A percentile compares a stretch with the other conserved stretches of the same genome.
Evolutionary conservation across 208 protist species (phyloP).

Genomic region (Trypanosoma rangeli): DNA sequence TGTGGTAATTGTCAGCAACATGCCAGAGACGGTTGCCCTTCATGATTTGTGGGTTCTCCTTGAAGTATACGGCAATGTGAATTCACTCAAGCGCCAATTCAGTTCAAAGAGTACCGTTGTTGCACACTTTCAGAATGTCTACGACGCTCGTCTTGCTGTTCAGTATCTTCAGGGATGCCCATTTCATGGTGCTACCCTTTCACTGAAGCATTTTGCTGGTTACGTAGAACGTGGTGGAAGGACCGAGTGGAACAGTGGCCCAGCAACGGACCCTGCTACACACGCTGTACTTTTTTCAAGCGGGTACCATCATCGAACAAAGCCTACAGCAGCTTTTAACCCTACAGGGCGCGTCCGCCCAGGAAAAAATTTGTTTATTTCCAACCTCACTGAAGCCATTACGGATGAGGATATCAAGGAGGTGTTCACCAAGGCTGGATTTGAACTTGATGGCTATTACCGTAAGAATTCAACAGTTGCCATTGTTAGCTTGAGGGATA

Average conservation of each 20-base stretch:
- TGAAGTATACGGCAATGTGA: conserved; percentile 90
- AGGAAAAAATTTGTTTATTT: conserved; percentile 76
- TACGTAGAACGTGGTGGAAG: conserved; percentile 60
- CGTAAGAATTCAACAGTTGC: conserved; percentile 57
- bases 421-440: conserved; percentile 43
- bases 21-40: conserved; percentile 63
- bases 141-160: conserved; percentile 66
- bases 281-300: conserved; percentile 61
- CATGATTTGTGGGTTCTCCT: conserved; percentile 86
- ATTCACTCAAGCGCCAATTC: conserved; percentile 79
- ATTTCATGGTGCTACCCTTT: conserved; percentile 59
- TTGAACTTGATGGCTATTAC: conserved; percentile 45
- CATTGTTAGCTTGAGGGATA: conserved; percentile 62
- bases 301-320: conserved; percentile 80
- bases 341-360: conserved; percentile 64
- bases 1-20: conserved; percentile 68
- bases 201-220: conserved; percentile 70
- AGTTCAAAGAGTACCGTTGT: conserved; percentile 70
- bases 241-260: conserved; percentile 77
- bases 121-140: conserved; percentile 76
- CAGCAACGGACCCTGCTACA: conserved; percentile 67
- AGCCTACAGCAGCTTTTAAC: conserved; percentile 67
- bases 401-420: conserved; percentile 64
- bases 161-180: conserved; percentile 73
- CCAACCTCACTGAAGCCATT: conserved; percentile 68